Base-by-base conservation (phyloP, 768 basidiomycete genomes). In the Tephrocybe sp. region DNA sequence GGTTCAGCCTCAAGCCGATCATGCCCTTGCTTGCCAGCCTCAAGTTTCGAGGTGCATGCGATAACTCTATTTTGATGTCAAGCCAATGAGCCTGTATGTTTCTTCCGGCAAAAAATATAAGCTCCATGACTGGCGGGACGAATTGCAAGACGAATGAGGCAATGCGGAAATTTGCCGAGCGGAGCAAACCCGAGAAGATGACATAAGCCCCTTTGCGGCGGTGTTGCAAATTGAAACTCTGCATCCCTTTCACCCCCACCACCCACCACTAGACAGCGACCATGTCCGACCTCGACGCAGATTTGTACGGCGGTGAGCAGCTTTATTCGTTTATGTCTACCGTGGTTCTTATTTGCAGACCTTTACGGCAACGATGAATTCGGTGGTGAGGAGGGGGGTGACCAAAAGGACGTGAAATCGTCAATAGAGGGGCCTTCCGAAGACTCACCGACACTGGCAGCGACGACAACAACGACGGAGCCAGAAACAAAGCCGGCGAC, bases 201-300 rank as follows among this genome's bases (percentile, higher is more conserved):
- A 58, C 55, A 60, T 57, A 57, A 56, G 45, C 56, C 25, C 25
- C 25, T 39, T 41, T 49, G 45, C 49, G 53, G 57, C 57, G 39
- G 46, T 54, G 45, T 41, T 50, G 51, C 53, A 57, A 59, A 46
- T 55, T 61, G 52, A 39, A 49, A 53, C 64, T 67, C 61, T 66
- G 58, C 57, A 36, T 39, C 34, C 10, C 40, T 32, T 36, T 15
- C 18, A 32, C 26, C 33, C 32, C 51, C 26, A 53, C 61, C 65
- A 56, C 48, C 72, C 65, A 68, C n/a, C n/a, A n/a, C n/a, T n/a
- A n/a, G n/a, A n/a, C n/a, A n/a, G n/a, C 66, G 53, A 70, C 68
- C 61, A 88, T 88, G 88, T 84, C 86, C 56, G 88, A 90, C 73
- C 85, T 90, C 68, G 89, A 93, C 68, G 88, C 88, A 71, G 92